phyloP scores from a whole-genome alignment of 1,139 yeast species.

The Yamadazyma diospyri region DNA sequence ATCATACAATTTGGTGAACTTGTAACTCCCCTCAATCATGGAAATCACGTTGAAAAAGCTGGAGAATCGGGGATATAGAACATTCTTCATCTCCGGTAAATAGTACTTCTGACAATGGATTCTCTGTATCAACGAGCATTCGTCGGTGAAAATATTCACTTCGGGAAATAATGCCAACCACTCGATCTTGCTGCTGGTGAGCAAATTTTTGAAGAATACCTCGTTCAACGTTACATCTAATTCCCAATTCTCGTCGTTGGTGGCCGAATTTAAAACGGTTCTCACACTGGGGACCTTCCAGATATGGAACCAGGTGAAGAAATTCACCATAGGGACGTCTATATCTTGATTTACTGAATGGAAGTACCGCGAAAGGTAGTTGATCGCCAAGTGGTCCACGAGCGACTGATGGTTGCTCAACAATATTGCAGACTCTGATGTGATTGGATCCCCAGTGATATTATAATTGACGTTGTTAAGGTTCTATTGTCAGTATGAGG shows the following conservation, averaged over 20 bases:
- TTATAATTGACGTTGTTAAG: slow-evolving; percentile 34
- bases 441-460: slow-evolving; percentile 42
- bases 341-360: slow-evolving; percentile 11
- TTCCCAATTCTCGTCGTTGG: slow-evolving; percentile 65
- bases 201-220: slow-evolving; percentile 22
- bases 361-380: slow-evolving; percentile 35
- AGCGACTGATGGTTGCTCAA: slow-evolving; percentile 55
- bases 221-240: slow-evolving; percentile 31
- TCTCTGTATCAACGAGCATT: slow-evolving; percentile 44
- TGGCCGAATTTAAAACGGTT: slow-evolving; percentile 39
- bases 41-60: slow-evolving; percentile 47
- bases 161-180: slow-evolving; percentile 72
- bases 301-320: slow-evolving; percentile 58
- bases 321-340: slow-evolving; percentile 41
- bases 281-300: slow-evolving; percentile 54
- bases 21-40: slow-evolving; percentile 30
- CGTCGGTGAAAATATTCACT: slow-evolving; percentile 59
- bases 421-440: slow-evolving; percentile 44
- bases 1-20: slow-evolving; percentile 48
- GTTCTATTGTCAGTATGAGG: slow-evolving; percentile 17
- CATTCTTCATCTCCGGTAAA: slow-evolving; percentile 48
- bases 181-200: slow-evolving; percentile 30
- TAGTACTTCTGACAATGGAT: slow-evolving; percentile 49
- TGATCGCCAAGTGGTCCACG: slow-evolving; percentile 51
- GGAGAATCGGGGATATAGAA: slow-evolving; percentile 67